These are phyloP conservation scores for Fonsecaea multimorphosa DNA, from an alignment of 2,329 filamentous ascomycete genomes.

Conservation along the genomic window DNA sequence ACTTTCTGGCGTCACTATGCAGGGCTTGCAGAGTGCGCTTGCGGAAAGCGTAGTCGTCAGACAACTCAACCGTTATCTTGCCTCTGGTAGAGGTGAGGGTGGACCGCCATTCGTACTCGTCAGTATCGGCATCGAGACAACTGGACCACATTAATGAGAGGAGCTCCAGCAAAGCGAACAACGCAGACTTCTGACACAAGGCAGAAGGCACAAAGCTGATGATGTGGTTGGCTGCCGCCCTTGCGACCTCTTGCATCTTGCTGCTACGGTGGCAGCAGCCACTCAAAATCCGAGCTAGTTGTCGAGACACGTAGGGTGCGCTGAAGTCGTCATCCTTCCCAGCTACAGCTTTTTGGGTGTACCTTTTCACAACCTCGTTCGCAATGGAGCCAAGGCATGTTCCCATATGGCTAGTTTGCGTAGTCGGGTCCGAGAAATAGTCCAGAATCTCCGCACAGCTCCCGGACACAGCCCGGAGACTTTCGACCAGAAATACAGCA, in stretches of 20 bases:
- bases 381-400: conserved; percentile 68
- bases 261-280: conserved; percentile 93
- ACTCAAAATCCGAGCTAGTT: conserved; percentile 81
- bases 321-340: conserved; percentile 79
- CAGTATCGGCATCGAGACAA: conserved; percentile 91
- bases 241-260: conserved; percentile 86
- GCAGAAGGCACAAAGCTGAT: conserved; percentile 84
- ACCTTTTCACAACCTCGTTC: conserved; percentile 75
- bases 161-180: conserved; percentile 91
- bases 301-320: conserved; percentile 86
- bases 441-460: conserved; percentile 87
- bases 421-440: conserved; percentile 94
- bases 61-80: conserved; percentile 84
- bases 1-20: conserved; percentile 75
- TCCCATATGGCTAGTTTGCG: conserved; percentile 65
- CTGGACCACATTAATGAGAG: conserved; percentile 94
- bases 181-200: conserved; percentile 83
- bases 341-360: conserved; percentile 75
- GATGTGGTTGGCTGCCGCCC: conserved; percentile 81
- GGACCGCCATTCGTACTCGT: conserved; percentile 87
- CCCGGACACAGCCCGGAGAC: conserved; percentile 80
- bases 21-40: conserved; percentile 78
- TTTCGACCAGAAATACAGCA: conserved; percentile 87
- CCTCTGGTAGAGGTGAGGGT: conserved; percentile 78
- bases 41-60: conserved; percentile 86